Conservation (phyloP, 106 monocot species). For the Dendrobium officinale region DNA sequence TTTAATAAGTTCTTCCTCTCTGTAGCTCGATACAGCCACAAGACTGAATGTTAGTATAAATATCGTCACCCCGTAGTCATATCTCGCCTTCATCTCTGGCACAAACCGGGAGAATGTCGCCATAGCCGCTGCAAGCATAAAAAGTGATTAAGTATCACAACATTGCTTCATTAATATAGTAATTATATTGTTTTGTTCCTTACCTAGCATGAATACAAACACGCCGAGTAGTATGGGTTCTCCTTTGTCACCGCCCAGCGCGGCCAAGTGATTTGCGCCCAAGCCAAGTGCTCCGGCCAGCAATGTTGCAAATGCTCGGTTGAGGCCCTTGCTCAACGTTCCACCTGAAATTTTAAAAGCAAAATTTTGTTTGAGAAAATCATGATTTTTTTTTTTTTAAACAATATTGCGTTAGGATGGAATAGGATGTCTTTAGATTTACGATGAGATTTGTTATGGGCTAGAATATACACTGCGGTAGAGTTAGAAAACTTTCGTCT, state of each 20-base stretch:
- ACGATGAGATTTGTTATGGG: too few species aligned
- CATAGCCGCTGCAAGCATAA: conserved; percentile 21
- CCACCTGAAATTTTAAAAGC: conserved; percentile 28
- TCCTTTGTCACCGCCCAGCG: conserved; percentile 28
- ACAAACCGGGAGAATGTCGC: conserved; percentile 63
- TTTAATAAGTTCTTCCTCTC: conserved; percentile 41
- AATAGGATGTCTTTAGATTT: too few species aligned
- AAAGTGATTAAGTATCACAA: background rate
- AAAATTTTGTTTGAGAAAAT: too few species aligned
- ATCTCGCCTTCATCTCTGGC: conserved; percentile 61
- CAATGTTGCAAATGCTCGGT: conserved; percentile 42
- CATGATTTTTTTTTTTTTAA: too few species aligned
- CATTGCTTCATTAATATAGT: background rate
- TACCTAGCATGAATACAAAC: conserved; percentile 56
- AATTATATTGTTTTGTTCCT: background rate
- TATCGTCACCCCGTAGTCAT: conserved; percentile 73
- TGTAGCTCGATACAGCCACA: conserved; percentile 63
- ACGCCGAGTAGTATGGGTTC: conserved; percentile 53
- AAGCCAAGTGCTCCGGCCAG: conserved; percentile 43
- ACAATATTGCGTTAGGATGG: too few species aligned
- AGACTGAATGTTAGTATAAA: conserved; percentile 78
- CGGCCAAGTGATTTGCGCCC: conserved; percentile 48
- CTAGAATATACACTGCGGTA: too few species aligned
- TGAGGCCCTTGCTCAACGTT: conserved; percentile 54
- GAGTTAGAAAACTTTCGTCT: too few species aligned